A percentile compares a stretch with the other conserved stretches of the same genome.
phyloP scores from a whole-genome alignment of 495 filamentous ascomycete species.

The Schizothecium vesticola region DNA sequence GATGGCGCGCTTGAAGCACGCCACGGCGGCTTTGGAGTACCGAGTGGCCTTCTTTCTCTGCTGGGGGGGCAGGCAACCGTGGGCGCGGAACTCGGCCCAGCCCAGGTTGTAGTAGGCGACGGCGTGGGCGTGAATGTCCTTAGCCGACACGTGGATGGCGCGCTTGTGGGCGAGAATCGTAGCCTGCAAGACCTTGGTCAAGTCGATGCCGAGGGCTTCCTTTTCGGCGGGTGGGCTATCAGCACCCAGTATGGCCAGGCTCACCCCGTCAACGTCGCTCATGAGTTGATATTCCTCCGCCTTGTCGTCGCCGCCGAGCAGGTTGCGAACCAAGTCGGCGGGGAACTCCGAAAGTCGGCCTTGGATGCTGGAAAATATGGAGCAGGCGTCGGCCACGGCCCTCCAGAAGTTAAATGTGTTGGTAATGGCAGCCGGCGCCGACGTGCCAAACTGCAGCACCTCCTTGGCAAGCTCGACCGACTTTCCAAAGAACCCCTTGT shows the following conservation, averaged over 20 bases:
- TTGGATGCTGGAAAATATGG: constrained; percentile 74
- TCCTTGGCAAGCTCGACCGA: constrained; percentile 58
- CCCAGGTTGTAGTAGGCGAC: constrained; percentile 96
- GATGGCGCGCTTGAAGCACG: constrained; percentile 94
- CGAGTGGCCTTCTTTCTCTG: constrained; percentile 49
- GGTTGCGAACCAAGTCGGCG: constrained; percentile 40
- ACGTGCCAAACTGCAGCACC: constrained; percentile 31
- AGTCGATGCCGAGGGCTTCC: constrained; percentile 44
- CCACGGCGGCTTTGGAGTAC: constrained; percentile 74
- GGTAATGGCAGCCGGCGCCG: constrained; percentile 33
- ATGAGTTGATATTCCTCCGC: constrained; percentile 55
- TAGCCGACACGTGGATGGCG: constrained; percentile 64
- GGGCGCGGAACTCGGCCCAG: constrained; percentile 82
- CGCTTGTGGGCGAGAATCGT: constrained; percentile 83
- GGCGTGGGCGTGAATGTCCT: constrained; percentile 85
- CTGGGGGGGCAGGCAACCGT: constrained; percentile 51
- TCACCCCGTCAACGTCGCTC: constrained; percentile 65
- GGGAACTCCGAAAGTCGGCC: constrained; percentile 56
- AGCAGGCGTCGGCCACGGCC: constrained; percentile 81
- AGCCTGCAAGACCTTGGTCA: constrained; percentile 52
- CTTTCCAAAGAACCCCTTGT: constrained; percentile 78
- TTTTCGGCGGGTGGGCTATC: constrained; percentile 38
- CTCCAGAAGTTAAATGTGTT: constrained; percentile 95
- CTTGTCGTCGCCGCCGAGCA: constrained; percentile 52
- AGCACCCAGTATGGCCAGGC: constrained; percentile 42